phyloP scores from a whole-genome alignment of 2,329 filamentous ascomycete genomes.

The Simplicillium sp. region DNA sequence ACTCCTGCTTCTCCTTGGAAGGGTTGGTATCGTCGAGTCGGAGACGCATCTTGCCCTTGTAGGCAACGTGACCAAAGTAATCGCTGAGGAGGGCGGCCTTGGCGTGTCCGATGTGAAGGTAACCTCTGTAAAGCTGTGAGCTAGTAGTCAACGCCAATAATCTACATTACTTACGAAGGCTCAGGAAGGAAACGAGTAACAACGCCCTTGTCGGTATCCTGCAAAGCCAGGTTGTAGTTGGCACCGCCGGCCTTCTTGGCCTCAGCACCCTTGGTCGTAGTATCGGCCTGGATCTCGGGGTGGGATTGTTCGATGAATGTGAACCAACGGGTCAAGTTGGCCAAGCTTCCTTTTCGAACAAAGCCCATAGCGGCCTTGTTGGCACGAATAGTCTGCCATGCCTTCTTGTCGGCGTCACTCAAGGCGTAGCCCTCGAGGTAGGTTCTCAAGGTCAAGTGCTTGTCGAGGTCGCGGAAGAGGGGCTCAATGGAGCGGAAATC shows the following conservation, averaged over 20 bases:
- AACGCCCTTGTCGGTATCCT: slow-evolving; percentile 78
- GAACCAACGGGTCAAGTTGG: slow-evolving; percentile 81
- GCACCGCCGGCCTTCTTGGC: slow-evolving; percentile 63
- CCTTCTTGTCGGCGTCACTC: slow-evolving; percentile 66
- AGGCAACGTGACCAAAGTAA: slow-evolving; percentile 91
- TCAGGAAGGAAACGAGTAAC: slow-evolving; percentile 90
- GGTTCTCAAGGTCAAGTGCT: slow-evolving; percentile 76
- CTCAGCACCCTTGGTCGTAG: slow-evolving; percentile 59
- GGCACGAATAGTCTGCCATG: slow-evolving; percentile 74
- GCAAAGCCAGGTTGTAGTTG: slow-evolving; percentile 81
- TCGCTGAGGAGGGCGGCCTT: slow-evolving; percentile 92
- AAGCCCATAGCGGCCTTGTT: slow-evolving; percentile 79
- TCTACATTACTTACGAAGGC: slow-evolving; percentile 56
- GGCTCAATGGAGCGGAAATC: slow-evolving; percentile 81
- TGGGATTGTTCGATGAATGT: slow-evolving; percentile 73
- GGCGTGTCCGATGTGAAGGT: slow-evolving; percentile 91
- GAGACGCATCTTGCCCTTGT: slow-evolving; percentile 82
- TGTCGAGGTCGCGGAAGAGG: slow-evolving; percentile 68
- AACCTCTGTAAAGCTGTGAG: slow-evolving; percentile 42
- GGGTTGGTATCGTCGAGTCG: slow-evolving; percentile 98
- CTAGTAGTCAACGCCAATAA: slow-evolving; percentile 1
- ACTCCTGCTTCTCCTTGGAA: slow-evolving; percentile 94
- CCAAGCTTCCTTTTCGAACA: slow-evolving; percentile 66
- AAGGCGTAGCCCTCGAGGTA: slow-evolving; percentile 77
- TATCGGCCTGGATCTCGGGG: slow-evolving; percentile 62